phyloP scores from a whole-genome alignment of 23 red algal genomes.

The Gracilaria caudata region DNA sequence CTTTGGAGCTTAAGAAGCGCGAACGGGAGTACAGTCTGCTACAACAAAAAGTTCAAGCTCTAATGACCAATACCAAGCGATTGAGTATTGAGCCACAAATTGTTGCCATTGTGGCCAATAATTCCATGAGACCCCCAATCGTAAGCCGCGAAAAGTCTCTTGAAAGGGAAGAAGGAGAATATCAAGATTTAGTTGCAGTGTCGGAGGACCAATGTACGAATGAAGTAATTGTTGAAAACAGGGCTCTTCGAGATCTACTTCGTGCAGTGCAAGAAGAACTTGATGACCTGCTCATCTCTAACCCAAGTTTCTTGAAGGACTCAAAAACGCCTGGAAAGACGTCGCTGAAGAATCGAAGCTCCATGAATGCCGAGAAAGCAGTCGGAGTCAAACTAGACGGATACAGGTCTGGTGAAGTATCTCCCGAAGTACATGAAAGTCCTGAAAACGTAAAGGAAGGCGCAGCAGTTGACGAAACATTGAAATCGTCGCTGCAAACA shows the following conservation, averaged over 20 bases:
- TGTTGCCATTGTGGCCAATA: conserved; percentile 8
- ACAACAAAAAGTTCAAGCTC: conserved; percentile 43
- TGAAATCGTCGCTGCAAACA: not conserved
- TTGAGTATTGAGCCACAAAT: conserved; percentile 45
- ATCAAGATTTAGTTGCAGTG: not conserved
- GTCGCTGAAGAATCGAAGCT: not conserved
- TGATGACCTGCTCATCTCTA: conserved; percentile 34
- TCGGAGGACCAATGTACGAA: conserved; percentile 12
- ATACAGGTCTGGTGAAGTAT: not conserved
- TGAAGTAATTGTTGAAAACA: conserved; percentile 39
- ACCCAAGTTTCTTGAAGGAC: not conserved
- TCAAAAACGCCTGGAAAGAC: not conserved
- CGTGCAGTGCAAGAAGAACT: conserved; percentile 50
- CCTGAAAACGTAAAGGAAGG: not conserved
- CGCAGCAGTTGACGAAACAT: not conserved
- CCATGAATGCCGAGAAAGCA: not conserved
- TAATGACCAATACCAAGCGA: conserved; percentile 42
- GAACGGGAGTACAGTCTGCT: conserved; percentile 43
- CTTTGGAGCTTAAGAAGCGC: conserved; percentile 46
- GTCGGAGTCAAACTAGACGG: not conserved
- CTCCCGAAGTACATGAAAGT: not conserved
- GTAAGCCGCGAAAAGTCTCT: conserved; percentile 23
- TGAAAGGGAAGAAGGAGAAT: conserved; percentile 6
- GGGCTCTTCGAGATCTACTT: conserved; percentile 49
- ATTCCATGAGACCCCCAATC: not conserved